These are phyloP conservation scores for Barbatosphaeria neglecta DNA, from an alignment of 495 filamentous ascomycete species.

Conservation along the genomic window DNA sequence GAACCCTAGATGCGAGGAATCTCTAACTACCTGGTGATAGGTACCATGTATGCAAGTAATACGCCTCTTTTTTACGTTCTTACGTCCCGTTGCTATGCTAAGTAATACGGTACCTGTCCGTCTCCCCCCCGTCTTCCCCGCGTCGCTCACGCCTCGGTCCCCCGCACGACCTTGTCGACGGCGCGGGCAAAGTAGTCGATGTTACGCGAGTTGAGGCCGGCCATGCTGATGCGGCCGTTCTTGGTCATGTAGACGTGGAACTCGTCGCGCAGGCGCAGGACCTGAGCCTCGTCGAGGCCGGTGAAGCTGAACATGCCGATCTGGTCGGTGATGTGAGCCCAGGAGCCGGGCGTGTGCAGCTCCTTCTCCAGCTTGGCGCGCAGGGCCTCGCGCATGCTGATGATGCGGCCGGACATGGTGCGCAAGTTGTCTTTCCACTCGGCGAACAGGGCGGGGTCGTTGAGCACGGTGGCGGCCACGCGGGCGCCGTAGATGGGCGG, in stretches of 20 bases:
- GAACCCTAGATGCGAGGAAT: no score
- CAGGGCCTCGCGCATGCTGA: conserved; percentile 70
- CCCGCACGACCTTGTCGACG: conserved; percentile 73
- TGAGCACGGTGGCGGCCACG: conserved; percentile 73
- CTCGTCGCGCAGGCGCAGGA: conserved; percentile 64
- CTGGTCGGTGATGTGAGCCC: conserved; percentile 96
- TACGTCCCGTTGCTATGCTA: no score
- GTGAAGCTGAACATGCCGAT: conserved; percentile 99
- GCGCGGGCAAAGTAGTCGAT: conserved; percentile 86
- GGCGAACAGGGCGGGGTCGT: conserved; percentile 69
- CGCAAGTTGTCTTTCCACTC: conserved; percentile 89
- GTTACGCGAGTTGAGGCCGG: conserved; percentile 82
- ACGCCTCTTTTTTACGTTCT: no score
- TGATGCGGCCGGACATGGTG: conserved; percentile 92
- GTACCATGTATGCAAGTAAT: no score
- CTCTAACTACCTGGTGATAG: no score
- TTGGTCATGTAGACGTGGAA: conserved; percentile 97
- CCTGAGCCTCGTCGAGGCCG: conserved; percentile 75
- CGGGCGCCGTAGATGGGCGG: conserved; percentile 88
- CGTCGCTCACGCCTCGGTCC: conserved; percentile 22
- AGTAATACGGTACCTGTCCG: no score
- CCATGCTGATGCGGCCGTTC: conserved; percentile 96
- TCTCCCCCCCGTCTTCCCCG: no score
- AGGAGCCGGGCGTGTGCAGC: conserved; percentile 73
- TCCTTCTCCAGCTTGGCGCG: conserved; percentile 67